A percentile compares a stretch with the other conserved stretches of the same genome.
Evolutionary conservation across 106 monocot species (phyloP).

Genomic region (Acanthochlamys bracteata): DNA sequence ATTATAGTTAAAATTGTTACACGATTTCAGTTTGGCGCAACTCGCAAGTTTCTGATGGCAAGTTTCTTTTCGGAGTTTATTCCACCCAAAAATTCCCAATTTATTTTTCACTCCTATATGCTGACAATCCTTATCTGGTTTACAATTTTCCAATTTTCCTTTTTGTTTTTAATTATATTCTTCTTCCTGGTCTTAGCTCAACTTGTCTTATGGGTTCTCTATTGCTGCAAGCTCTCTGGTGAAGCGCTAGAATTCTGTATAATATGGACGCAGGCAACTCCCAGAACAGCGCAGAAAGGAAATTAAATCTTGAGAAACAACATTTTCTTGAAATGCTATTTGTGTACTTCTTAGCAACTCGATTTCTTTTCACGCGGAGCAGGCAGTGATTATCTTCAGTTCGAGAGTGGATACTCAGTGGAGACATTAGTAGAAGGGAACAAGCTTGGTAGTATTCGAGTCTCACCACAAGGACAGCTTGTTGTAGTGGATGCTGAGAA

Average conservation of each 20-base stretch:
- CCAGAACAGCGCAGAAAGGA: constrained; percentile 42
- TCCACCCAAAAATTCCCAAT: too few relatives aligned
- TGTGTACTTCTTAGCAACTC: constrained; percentile 2
- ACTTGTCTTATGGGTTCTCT: not conserved
- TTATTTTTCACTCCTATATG: too few relatives aligned
- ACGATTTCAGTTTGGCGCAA: too few relatives aligned
- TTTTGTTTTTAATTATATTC: not conserved
- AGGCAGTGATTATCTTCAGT: constrained; percentile 75
- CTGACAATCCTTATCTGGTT: too few relatives aligned
- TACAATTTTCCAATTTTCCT: not conserved
- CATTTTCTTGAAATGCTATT: not conserved
- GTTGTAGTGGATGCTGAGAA: constrained; percentile 75
- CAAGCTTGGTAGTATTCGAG: constrained; percentile 81
- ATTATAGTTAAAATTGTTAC: not conserved
- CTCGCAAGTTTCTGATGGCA: too few relatives aligned
- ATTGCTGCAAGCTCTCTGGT: constrained; percentile 32
- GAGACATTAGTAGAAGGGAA: constrained; percentile 92
- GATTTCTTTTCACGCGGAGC: constrained; percentile 1
- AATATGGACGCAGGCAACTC: constrained; percentile 64
- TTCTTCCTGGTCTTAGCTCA: not conserved
- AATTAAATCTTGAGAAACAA: not conserved
- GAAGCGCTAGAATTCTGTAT: constrained; percentile 65
- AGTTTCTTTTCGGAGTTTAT: too few relatives aligned
- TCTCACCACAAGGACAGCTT: constrained; percentile 86
- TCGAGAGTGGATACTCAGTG: constrained; percentile 87